These are phyloP conservation scores for Mercurialis annua DNA, from an alignment of 345 rosid genomes.

Conservation along the genomic window DNA sequence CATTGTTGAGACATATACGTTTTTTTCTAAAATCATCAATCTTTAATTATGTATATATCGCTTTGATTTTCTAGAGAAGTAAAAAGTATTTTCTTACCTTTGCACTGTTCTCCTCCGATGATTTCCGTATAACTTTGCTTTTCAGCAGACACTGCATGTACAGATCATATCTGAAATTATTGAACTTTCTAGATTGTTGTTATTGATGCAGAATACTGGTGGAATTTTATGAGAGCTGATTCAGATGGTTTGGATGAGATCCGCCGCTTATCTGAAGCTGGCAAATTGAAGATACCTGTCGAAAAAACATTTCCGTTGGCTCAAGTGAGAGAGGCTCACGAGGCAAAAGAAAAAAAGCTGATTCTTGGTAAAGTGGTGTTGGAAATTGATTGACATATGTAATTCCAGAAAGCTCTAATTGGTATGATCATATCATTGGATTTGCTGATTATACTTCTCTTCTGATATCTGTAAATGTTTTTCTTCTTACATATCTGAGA, in stretches of 20 bases:
- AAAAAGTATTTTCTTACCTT: too few relatives aligned
- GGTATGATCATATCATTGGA: not conserved
- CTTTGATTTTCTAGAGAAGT: too few relatives aligned
- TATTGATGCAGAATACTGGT: constrained; percentile 60
- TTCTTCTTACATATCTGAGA: constrained; percentile 5
- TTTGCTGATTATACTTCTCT: not conserved
- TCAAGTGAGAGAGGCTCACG: constrained; percentile 80
- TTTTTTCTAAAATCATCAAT: too few relatives aligned
- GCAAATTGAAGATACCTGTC: constrained; percentile 73
- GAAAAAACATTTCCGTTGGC: constrained; percentile 75
- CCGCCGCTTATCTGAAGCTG: constrained; percentile 61
- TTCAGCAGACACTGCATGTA: not conserved
- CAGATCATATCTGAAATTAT: not conserved
- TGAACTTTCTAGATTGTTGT: not conserved
- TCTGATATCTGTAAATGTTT: not conserved
- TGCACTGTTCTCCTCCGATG: too few relatives aligned
- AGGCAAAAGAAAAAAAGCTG: constrained; percentile 67
- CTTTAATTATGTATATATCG: too few relatives aligned
- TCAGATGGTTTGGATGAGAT: constrained; percentile 79
- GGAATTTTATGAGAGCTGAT: constrained; percentile 93
- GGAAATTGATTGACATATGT: constrained; percentile 54
- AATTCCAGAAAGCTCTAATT: not conserved
- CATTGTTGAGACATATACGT: not conserved
- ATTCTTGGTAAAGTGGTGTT: constrained; percentile 85
- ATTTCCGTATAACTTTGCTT: too few relatives aligned